A percentile compares a stretch with the other conserved stretches of the same genome.
phyloP scores from a whole-genome alignment of 169 alveolate species.

The Theileria parva region DNA sequence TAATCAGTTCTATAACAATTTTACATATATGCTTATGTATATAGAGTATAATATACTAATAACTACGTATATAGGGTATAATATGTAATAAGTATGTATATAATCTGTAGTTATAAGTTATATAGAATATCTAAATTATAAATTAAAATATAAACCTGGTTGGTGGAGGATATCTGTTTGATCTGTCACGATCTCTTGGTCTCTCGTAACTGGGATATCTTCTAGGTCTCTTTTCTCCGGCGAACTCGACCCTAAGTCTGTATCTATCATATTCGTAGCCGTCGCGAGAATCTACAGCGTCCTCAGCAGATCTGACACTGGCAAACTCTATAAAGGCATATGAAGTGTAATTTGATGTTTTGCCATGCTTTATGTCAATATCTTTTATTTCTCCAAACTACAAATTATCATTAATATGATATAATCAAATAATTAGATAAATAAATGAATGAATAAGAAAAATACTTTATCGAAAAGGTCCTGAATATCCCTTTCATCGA shows the following conservation, averaged over 20 bases:
- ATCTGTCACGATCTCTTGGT: conserved; percentile 2
- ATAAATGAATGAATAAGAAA: not conserved
- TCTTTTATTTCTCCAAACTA: conserved; percentile 77
- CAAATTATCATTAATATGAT: not conserved
- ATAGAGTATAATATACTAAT: not conserved
- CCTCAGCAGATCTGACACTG: conserved; percentile 72
- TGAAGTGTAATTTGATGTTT: conserved; percentile 57
- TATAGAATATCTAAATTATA: too few species aligned
- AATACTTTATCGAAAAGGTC: conserved; percentile 68
- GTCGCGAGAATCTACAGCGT: conserved; percentile 74
- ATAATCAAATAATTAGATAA: not conserved
- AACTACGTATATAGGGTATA: not conserved
- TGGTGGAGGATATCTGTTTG: conserved; percentile 32
- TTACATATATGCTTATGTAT: not conserved
- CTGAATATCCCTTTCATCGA: conserved; percentile 66
- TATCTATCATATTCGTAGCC: conserved; percentile 67
- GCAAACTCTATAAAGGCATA: conserved; percentile 76
- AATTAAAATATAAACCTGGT: conserved; percentile 17
- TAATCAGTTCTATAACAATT: conserved; percentile 67
- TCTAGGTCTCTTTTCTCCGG: conserved; percentile 69
- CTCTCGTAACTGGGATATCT: not conserved
- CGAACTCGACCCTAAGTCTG: conserved; percentile 78
- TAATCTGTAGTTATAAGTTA: too few species aligned
- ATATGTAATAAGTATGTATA: too few species aligned
- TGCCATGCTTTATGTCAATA: conserved; percentile 72